Conservation (phyloP, 345 rosid species). For the Eucalyptus guilfoylei region DNA sequence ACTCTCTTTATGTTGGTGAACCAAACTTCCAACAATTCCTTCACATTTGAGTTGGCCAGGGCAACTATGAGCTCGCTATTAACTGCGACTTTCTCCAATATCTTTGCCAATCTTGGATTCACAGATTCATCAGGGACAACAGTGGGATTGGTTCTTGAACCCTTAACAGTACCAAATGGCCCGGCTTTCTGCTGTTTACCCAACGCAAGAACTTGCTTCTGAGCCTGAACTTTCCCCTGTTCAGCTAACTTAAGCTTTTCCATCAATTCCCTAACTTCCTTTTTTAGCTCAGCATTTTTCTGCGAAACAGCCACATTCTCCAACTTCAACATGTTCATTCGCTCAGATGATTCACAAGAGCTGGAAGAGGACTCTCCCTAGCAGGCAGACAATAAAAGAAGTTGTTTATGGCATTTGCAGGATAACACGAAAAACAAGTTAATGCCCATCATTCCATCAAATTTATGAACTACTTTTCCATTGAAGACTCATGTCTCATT, state of each 20-base stretch:
- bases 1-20: constrained; percentile 31
- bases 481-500: neutral
- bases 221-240: constrained; percentile 24
- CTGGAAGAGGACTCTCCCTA: neutral
- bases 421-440: neutral
- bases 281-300: constrained; percentile 19
- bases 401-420: neutral
- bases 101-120: constrained; percentile 26
- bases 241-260: constrained; percentile 24
- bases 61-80: constrained; percentile 27
- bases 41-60: constrained; percentile 36
- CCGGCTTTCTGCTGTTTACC: constrained; percentile 30
- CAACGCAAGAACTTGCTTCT: constrained; percentile 19
- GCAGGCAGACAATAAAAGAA: neutral
- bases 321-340: constrained; percentile 16
- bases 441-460: neutral
- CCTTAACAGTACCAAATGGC: constrained; percentile 32
- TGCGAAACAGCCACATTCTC: constrained; percentile 6
- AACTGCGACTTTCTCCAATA: constrained; percentile 17
- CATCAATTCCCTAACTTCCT: constrained; percentile 17
- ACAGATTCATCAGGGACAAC: constrained; percentile 29
- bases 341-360: constrained; percentile 17
- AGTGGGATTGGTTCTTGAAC: constrained; percentile 24
- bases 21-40: constrained; percentile 31
- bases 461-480: neutral